These are phyloP conservation scores for Blastosporella zonata DNA, from an alignment of 1,284 basidiomycete species.

Conservation along the genomic window DNA sequence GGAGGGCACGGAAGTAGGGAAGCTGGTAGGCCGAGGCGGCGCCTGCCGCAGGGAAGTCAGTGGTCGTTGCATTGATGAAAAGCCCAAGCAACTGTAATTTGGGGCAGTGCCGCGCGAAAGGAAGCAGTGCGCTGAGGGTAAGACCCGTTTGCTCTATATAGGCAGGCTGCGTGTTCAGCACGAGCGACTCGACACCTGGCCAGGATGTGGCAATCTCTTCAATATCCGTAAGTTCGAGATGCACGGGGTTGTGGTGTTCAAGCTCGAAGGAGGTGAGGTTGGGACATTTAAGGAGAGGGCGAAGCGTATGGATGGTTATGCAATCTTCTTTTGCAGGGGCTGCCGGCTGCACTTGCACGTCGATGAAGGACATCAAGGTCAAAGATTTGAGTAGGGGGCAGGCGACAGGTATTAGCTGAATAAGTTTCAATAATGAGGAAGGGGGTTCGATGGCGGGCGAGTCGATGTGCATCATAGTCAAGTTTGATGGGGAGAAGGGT, in stretches of 20 bases:
- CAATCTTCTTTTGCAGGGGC: slow-evolving; percentile 27
- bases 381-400: slow-evolving; percentile 47
- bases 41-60: slow-evolving; percentile 18
- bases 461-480: slow-evolving; percentile 52
- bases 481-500: slow-evolving; percentile 41
- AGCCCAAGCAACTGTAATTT: slow-evolving; percentile 49
- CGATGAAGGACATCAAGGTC: slow-evolving; percentile 33
- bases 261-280: slow-evolving; percentile 49
- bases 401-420: slow-evolving; percentile 41
- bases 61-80: slow-evolving; percentile 41
- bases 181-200: slow-evolving; percentile 45
- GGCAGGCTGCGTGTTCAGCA: slow-evolving; percentile 51
- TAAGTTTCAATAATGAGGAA: slow-evolving; percentile 37
- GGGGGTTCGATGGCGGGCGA: slow-evolving; percentile 42
- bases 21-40: slow-evolving; percentile 8
- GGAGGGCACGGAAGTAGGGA: slow-evolving; percentile 38
- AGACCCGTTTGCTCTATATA: slow-evolving; percentile 35
- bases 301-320: slow-evolving; percentile 45
- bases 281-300: slow-evolving; percentile 45
- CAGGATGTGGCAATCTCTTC: slow-evolving; percentile 48
- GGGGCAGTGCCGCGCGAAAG: slow-evolving; percentile 54
- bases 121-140: slow-evolving; percentile 48
- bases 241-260: slow-evolving; percentile 49
- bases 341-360: slow-evolving; percentile 6
- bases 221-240: slow-evolving; percentile 44